Evolutionary conservation across 768 basidiomycete genomes (phyloP).

Genomic region (Ramaria rubella): DNA sequence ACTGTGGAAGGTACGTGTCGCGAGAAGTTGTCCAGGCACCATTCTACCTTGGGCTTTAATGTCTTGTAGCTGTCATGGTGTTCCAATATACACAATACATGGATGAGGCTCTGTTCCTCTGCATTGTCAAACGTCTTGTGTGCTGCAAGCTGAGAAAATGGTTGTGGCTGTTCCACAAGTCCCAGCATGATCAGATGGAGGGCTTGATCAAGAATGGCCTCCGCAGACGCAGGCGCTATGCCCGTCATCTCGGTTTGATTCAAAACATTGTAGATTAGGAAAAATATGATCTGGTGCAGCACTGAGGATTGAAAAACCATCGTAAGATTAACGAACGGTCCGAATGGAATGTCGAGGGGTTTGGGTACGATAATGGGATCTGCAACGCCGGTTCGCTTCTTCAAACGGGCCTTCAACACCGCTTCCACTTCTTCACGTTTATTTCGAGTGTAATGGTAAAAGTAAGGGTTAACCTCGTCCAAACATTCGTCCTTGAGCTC

Average conservation of each 20-base stretch:
- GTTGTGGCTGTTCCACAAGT: slow-evolving; percentile 57
- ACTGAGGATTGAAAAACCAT: slow-evolving; percentile 62
- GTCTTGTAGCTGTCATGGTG: slow-evolving; percentile 68
- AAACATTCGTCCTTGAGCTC: slow-evolving; percentile 77
- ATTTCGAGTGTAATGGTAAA: slow-evolving; percentile 92
- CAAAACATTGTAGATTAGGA: slow-evolving; percentile 69
- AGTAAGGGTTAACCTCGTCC: slow-evolving; percentile 91
- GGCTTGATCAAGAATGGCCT: slow-evolving; percentile 85
- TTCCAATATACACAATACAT: slow-evolving; percentile 72
- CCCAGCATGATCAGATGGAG: slow-evolving; percentile 84
- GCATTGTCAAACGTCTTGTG: slow-evolving; percentile 42
- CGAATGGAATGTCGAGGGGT: slow-evolving; percentile 52
- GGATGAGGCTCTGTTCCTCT: slow-evolving; percentile 55
- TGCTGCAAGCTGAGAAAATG: slow-evolving; percentile 55
- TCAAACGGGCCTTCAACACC: slow-evolving; percentile 57
- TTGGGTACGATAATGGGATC: slow-evolving; percentile 75
- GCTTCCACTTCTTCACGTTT: slow-evolving; percentile 87
- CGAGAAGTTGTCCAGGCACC: slow-evolving; percentile 64
- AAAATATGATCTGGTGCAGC: slow-evolving; percentile 78
- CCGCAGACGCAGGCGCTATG: slow-evolving; percentile 65
- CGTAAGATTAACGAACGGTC: slow-evolving; percentile 64
- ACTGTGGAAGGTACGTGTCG: slow-evolving; percentile 54
- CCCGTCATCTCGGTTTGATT: slow-evolving; percentile 54
- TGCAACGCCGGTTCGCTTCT: slow-evolving; percentile 52
- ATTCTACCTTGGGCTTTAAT: slow-evolving; percentile 63